Evolutionary conservation across 148 eudicot genomes (phyloP), one percentile per base, ranked within the genome.

Genomic region (Vaccinium darrowii): DNA sequence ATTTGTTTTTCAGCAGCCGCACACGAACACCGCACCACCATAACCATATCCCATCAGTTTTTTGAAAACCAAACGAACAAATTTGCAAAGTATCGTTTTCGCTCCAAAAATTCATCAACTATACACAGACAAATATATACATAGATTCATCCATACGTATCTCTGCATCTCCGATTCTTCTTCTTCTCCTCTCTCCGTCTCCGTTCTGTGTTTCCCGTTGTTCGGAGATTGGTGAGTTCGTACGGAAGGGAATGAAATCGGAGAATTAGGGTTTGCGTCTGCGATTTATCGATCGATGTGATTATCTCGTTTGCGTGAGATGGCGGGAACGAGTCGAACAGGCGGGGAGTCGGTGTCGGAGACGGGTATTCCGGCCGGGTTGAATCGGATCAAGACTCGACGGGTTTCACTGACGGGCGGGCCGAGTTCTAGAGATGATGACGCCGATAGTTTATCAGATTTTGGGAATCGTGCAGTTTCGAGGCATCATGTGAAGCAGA

Each of bases 351-450:
- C 90, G 87, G 43, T 63, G 87, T 56, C 88, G 75, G 90, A 86
- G 58, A 56, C 69, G 79, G 93, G 85, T 49, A 88, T 92, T 88
- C 94, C 93, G 84, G 82, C 86, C 81, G 91, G 95, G 7, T 84
- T 93, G 85, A 91, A 91, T 83, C 92, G 94, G 81, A 91, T 93
- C 79, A 93, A 87, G 88, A 93, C 95, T 84, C 91, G 88, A 39
- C 83, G 87, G n/a, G 85, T 82, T 21, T 49, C 79, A 21, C 57
- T 81, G n/a, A 81, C 82, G 69, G 86, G 81, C 63, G 80, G 52
- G 50, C 76, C 81, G 56, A 83, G 79, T 36, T 62, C 74, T 36
- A 72, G 27, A 13, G 82, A 43, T 11, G 85, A 80, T 11, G 87
- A 88, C 69, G 79, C 67, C 36, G 86, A 84, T 54, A 80, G 80